A percentile compares a stretch with the other conserved stretches of the same genome.
phyloP scores from a whole-genome alignment of 139 green algal genomes.

The Chlorella sorokiniana region DNA sequence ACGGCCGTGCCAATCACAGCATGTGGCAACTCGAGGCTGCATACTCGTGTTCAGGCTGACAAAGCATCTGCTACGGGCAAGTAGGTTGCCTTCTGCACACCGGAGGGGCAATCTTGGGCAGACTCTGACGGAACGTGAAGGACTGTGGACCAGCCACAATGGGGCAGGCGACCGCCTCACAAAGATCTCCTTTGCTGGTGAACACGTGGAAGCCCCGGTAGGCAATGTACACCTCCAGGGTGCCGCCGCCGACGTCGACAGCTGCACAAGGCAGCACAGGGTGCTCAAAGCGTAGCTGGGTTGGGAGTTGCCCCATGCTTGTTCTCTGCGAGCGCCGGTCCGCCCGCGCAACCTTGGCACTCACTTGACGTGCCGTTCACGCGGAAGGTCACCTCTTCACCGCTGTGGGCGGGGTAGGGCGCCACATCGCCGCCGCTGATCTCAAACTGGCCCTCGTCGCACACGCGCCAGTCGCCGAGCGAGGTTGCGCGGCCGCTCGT shows the following conservation, averaged over 20 bases:
- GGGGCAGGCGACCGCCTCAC: constrained; percentile 41
- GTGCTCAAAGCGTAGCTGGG: background rate
- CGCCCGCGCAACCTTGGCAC: background rate
- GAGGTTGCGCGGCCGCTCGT: too few species aligned
- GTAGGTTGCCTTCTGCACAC: too few species aligned
- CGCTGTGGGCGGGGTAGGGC: background rate
- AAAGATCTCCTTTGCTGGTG: constrained; percentile 38
- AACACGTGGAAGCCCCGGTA: constrained; percentile 47
- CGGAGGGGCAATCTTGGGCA: constrained; percentile 10
- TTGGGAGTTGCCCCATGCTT: background rate
- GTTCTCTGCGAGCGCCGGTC: background rate
- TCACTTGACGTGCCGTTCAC: background rate
- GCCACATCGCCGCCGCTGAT: background rate
- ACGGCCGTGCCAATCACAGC: too few species aligned
- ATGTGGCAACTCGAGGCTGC: too few species aligned
- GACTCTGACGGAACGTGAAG: constrained; percentile 27
- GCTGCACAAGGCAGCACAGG: background rate
- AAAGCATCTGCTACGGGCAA: too few species aligned
- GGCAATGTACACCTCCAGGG: constrained; percentile 31
- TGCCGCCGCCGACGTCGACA: constrained; percentile 9
- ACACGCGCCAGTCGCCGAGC: background rate
- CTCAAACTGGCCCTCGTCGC: background rate
- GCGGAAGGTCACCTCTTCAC: background rate
- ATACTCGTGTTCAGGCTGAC: too few species aligned
- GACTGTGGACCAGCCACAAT: constrained; percentile 24